Evolutionary conservation across 2,329 filamentous ascomycete species (phyloP).

Genomic region (Paradendryphiella salina): DNA sequence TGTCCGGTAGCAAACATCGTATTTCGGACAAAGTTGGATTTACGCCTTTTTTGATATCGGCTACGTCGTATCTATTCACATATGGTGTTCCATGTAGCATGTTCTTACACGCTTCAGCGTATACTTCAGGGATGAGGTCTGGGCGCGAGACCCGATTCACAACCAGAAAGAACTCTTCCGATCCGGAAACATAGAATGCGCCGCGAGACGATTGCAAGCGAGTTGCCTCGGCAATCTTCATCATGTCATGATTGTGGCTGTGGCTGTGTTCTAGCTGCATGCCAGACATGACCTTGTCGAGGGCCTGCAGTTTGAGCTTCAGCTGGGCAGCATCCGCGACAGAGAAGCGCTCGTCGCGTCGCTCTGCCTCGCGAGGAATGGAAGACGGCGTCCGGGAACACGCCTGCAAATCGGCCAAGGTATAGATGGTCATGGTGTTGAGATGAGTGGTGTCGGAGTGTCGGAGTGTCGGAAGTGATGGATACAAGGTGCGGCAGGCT

Average conservation of each 20-base stretch:
- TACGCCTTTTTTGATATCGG: constrained; percentile 16
- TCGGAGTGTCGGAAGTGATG: neutral
- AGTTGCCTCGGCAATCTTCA: constrained; percentile 6
- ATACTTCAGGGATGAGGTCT: constrained; percentile 25
- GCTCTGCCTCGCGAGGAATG: constrained; percentile 11
- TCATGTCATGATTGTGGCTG: constrained; percentile 2
- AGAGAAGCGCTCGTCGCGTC: constrained; percentile 11
- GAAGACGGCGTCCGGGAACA: constrained; percentile 6
- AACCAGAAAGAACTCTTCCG: constrained; percentile 25
- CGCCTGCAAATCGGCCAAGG: constrained; percentile 4
- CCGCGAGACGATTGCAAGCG: constrained; percentile 11
- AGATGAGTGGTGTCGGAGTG: neutral
- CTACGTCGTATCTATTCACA: constrained; percentile 18
- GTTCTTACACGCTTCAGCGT: constrained; percentile 23
- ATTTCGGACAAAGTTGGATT: constrained; percentile 31
- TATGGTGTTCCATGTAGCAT: constrained; percentile 18
- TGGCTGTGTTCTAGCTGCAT: constrained; percentile 3
- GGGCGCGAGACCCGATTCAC: constrained; percentile 21
- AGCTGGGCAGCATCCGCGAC: constrained; percentile 26
- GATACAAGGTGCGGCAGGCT: neutral
- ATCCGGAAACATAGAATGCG: constrained; percentile 22
- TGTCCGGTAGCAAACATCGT: constrained; percentile 16
- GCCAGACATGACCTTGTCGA: constrained; percentile 17
- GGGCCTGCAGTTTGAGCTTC: constrained; percentile 26
- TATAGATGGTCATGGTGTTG: constrained; percentile 12